Evolutionary conservation across 2,329 filamentous ascomycete species (phyloP).

Genomic region (Acarospora socialis): DNA sequence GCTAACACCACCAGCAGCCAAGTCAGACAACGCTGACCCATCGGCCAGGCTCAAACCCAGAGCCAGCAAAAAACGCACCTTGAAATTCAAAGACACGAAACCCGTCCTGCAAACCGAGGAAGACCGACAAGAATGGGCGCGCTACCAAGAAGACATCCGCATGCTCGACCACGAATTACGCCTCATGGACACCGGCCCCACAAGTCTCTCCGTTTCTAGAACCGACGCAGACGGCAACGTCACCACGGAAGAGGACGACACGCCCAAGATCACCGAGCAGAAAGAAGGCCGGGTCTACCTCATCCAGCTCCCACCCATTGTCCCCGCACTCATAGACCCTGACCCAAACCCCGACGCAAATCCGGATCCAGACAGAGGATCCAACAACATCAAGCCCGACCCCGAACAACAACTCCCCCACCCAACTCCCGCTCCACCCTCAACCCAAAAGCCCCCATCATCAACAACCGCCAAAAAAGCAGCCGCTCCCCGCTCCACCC

Average conservation of each 20-base stretch:
- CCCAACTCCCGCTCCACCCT: no score
- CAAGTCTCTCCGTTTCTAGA: slow-evolving; percentile 5
- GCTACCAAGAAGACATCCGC: slow-evolving; percentile 32
- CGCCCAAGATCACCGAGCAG: slow-evolving; percentile 22
- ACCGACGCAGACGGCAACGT: slow-evolving; percentile 28
- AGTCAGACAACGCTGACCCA: neutral
- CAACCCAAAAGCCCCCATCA: neutral
- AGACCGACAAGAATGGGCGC: slow-evolving; percentile 36
- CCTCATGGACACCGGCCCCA: slow-evolving; percentile 16
- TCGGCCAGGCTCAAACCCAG: slow-evolving; percentile 1
- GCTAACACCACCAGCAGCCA: neutral
- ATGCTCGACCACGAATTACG: slow-evolving; percentile 35
- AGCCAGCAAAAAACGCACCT: neutral
- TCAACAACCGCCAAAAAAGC: slow-evolving; percentile 2
- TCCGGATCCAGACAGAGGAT: slow-evolving; percentile 8
- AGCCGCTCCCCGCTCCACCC: slow-evolving; percentile 9
- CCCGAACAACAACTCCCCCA: slow-evolving; percentile 4
- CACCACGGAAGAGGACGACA: slow-evolving; percentile 1
- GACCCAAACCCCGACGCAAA: slow-evolving; percentile 19
- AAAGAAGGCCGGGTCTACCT: slow-evolving; percentile 44
- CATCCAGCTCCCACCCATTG: slow-evolving; percentile 49
- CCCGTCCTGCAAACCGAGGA: slow-evolving; percentile 38
- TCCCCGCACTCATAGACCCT: slow-evolving; percentile 39
- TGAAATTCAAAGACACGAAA: slow-evolving; percentile 15
- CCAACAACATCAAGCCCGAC: slow-evolving; percentile 10